Conservation (phyloP, 495 filamentous ascomycete genomes). For the Podospora appendiculata region DNA sequence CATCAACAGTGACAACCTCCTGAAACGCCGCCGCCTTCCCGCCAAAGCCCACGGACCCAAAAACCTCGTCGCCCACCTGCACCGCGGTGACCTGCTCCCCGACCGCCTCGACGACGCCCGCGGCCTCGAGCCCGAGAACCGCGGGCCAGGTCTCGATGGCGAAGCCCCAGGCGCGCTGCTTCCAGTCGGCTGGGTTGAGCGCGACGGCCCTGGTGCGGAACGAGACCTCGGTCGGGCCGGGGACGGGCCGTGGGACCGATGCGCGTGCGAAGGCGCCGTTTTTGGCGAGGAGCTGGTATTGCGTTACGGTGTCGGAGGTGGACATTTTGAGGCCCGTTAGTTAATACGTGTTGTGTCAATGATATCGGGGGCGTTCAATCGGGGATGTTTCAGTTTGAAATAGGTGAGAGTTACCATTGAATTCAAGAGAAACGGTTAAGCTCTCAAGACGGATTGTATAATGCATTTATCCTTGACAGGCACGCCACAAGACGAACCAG, state of each 20-base stretch:
- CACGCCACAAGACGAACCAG: too few species aligned
- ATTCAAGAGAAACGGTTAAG: too few species aligned
- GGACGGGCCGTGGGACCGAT: conserved; percentile 11
- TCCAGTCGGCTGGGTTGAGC: conserved; percentile 32
- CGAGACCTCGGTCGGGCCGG: conserved; percentile 23
- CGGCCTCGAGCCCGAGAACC: conserved; percentile 31
- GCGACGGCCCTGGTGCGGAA: conserved; percentile 28
- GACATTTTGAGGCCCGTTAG: too few species aligned
- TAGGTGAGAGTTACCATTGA: too few species aligned
- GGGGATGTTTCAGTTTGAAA: too few species aligned
- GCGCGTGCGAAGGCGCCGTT: conserved; percentile 4
- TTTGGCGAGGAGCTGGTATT: conserved; percentile 2
- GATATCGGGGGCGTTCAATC: too few species aligned
- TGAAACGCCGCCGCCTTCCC: conserved; percentile 30
- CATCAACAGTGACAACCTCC: conserved; percentile 25
- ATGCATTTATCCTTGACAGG: too few species aligned
- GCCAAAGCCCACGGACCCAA: conserved; percentile 17
- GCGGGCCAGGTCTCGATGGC: conserved; percentile 25
- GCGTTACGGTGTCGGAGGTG: background rate
- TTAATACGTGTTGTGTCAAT: too few species aligned
- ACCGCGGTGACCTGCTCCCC: conserved; percentile 20
- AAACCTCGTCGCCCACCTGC: conserved; percentile 32
- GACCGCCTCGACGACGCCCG: conserved; percentile 29
- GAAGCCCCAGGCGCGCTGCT: conserved; percentile 25
- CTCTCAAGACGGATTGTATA: too few species aligned